Evolutionary conservation across 2,329 filamentous ascomycete genomes (phyloP), one percentile per base, ranked within the genome.

Genomic region (Pseudogymnoascus sp.): DNA sequence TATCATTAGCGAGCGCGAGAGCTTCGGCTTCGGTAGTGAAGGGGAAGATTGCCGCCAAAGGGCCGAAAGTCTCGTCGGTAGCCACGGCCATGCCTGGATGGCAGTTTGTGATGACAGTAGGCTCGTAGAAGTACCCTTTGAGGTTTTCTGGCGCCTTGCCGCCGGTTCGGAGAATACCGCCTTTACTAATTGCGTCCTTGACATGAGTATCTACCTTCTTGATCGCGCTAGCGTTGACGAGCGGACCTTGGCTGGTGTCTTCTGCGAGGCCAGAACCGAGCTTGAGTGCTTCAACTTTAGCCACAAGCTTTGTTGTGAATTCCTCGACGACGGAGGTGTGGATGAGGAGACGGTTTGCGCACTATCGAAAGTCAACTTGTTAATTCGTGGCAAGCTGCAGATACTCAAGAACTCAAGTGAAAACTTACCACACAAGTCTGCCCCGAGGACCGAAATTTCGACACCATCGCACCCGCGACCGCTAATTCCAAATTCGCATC

Each of bases 111-210:
- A 90, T 80, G 62, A 89, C 81, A 0, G 87, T 89, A 1, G 85
- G 87, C 70, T 88, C 79, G 73, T 89, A 88, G 77, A 89, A 91
- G 74, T 87, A 90, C 4, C 86, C 85, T 0, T 77, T 75, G 7
- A 77, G 72, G 23, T 71, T 71, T 1, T 77, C 72, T 2, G 86
- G 77, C 73, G 80, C 67, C 70, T 81, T 79, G 1, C 84, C 86
- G 9, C 88, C 88, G 16, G 86, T 75, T 1, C 89, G 75, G 14
- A 89, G 73, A 49, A 81, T 82, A 1, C 83, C 89, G 2, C 88
- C 88, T 40, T 83, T 79, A 61, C 79, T 80, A 61, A 80, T 79
- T 3, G 88, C 88, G 71, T 91, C 86, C 49, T 83, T 79, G 31
- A 90, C 83, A 65, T 90, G 86, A 43, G 75, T 74, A 9, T 78